Percentiles rank a stretch among this genome's conserved stretches.
phyloP scores from a whole-genome alignment of 306 rosid species.

The Begonia masoniana region DNA sequence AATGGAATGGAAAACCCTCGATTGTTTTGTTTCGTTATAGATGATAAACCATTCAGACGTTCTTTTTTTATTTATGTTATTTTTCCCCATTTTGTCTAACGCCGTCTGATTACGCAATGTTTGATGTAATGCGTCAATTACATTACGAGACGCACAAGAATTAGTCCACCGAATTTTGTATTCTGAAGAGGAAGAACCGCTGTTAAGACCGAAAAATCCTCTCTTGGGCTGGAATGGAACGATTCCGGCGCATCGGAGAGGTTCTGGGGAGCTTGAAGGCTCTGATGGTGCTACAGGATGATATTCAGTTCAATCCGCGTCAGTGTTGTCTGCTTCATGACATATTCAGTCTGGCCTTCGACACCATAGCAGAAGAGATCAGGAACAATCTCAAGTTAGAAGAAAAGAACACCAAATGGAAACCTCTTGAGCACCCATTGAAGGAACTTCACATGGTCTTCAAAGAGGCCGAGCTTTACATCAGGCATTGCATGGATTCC shows the following conservation, averaged over 20 bases:
- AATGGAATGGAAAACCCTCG: too few species aligned
- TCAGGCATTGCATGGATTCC: constrained; percentile 51
- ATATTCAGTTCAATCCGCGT: constrained; percentile 53
- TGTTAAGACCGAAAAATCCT: neutral
- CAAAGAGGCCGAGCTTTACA: constrained; percentile 68
- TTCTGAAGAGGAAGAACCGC: neutral
- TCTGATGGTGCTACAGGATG: constrained; percentile 66
- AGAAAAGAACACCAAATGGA: constrained; percentile 78
- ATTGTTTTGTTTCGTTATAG: too few species aligned
- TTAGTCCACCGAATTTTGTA: too few species aligned
- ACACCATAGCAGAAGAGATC: constrained; percentile 71
- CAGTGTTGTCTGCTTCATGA: constrained; percentile 60
- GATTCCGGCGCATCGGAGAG: constrained; percentile 96
- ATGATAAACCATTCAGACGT: too few species aligned
- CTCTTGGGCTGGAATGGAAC: constrained; percentile 65
- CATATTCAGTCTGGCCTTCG: constrained; percentile 52
- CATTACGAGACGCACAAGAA: too few species aligned
- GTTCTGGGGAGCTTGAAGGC: constrained; percentile 82
- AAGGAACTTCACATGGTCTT: constrained; percentile 61
- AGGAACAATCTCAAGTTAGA: constrained; percentile 47
- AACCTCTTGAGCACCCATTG: constrained; percentile 63
- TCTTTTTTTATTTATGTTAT: too few species aligned
- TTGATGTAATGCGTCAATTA: too few species aligned
- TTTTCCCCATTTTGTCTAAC: too few species aligned
- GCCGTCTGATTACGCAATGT: too few species aligned